phyloP scores from a whole-genome alignment of 371 early-diverging fungal genomes.

The Actinomortierella wolfii region DNA sequence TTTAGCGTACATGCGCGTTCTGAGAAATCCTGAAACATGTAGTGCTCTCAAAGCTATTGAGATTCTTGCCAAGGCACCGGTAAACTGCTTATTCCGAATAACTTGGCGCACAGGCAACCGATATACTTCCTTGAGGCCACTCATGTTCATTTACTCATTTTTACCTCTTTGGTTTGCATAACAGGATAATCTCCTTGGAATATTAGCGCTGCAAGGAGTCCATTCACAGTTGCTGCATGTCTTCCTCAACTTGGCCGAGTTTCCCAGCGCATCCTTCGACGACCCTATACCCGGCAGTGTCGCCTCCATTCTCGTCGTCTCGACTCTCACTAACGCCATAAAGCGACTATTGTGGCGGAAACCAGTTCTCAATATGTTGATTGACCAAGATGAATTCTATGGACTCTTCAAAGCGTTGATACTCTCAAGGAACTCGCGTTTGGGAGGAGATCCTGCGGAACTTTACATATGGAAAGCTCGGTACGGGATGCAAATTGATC shows the following conservation, averaged over 20 bases:
- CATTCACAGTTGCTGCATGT: slow-evolving; percentile 26
- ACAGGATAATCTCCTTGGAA: slow-evolving; percentile 32
- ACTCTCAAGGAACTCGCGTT: slow-evolving; percentile 16
- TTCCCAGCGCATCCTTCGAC: slow-evolving; percentile 37
- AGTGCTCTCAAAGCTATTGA: slow-evolving; percentile 41
- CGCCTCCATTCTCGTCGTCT: slow-evolving; percentile 37
- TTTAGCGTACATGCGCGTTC: slow-evolving; percentile 34
- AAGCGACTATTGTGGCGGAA: slow-evolving; percentile 43
- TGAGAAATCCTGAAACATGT: slow-evolving; percentile 30
- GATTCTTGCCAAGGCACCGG: slow-evolving; percentile 36
- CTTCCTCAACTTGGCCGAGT: slow-evolving; percentile 41
- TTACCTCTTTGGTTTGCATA: not conserved
- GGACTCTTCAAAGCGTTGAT: slow-evolving; percentile 37
- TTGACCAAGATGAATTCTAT: slow-evolving; percentile 29
- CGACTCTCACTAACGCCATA: slow-evolving; percentile 36
- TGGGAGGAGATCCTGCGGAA: slow-evolving; percentile 41
- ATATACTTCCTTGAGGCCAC: no score
- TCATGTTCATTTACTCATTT: not conserved
- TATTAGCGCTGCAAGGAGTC: slow-evolving; percentile 25
- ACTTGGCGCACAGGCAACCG: not conserved
- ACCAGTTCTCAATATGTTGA: slow-evolving; percentile 30
- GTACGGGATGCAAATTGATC: not conserved
- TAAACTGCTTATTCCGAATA: slow-evolving; percentile 2
- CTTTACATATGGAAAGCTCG: slow-evolving; percentile 47
- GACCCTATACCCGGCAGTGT: slow-evolving; percentile 24